A percentile compares a stretch with the other conserved stretches of the same genome.
Evolutionary conservation across 306 rosid genomes (phyloP).

Genomic region (Echinosophora koreensis): DNA sequence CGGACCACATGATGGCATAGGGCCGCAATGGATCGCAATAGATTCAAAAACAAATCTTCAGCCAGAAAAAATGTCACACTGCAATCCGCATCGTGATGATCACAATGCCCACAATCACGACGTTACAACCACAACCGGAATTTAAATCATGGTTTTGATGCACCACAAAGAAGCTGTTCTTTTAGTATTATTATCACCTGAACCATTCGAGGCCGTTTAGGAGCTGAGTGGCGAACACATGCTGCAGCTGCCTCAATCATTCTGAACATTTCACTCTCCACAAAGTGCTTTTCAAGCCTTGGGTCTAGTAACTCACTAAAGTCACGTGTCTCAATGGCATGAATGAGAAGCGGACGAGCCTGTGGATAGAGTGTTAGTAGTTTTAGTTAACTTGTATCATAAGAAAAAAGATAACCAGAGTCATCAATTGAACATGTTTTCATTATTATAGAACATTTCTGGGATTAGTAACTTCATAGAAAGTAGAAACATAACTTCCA

Average conservation of each 20-base stretch:
- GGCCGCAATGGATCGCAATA: no score
- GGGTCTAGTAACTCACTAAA: slow-evolving; percentile 67
- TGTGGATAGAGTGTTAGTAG: slow-evolving; percentile 48
- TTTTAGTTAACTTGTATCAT: slow-evolving; percentile 11
- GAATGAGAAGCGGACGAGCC: slow-evolving; percentile 88
- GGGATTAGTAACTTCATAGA: not conserved
- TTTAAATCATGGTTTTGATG: not conserved
- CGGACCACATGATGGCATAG: no score
- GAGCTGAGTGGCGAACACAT: slow-evolving; percentile 91
- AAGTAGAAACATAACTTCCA: not conserved
- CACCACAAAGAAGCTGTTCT: not conserved
- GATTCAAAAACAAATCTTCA: no score
- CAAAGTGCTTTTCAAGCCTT: slow-evolving; percentile 69
- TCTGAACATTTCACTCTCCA: slow-evolving; percentile 81
- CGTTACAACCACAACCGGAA: no score
- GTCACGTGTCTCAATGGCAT: slow-evolving; percentile 74
- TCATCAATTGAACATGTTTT: slow-evolving; percentile 30
- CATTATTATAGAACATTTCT: not conserved
- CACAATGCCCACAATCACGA: no score
- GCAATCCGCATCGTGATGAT: no score
- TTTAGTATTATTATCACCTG: slow-evolving; percentile 64
- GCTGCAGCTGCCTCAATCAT: slow-evolving; percentile 97
- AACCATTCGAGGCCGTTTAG: slow-evolving; percentile 87
- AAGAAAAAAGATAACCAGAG: not conserved
- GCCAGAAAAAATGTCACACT: no score